Evolutionary conservation across 345 rosid species (phyloP).

Genomic region (Corchorus olitorius): DNA sequence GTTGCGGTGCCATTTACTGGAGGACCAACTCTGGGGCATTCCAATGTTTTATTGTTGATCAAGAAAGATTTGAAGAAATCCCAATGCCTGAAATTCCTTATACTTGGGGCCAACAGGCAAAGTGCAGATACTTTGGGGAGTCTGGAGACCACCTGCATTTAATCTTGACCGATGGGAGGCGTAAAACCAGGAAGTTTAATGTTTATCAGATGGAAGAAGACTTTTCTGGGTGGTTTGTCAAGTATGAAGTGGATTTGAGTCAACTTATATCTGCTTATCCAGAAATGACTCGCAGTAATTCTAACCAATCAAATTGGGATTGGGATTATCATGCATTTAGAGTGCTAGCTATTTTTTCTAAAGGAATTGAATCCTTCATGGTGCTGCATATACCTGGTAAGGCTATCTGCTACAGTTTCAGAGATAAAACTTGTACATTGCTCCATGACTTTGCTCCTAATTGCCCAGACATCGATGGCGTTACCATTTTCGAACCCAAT

Average conservation of each 20-base stretch:
- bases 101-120: neutral
- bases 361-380: slow-evolving; percentile 22
- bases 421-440: neutral
- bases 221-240: slow-evolving; percentile 39
- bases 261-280: slow-evolving; percentile 33
- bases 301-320: neutral
- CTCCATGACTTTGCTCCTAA: slow-evolving; percentile 20
- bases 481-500: neutral
- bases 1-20: slow-evolving; percentile 43
- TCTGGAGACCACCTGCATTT: slow-evolving; percentile 32
- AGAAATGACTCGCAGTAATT: slow-evolving; percentile 29
- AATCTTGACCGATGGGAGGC: slow-evolving; percentile 26
- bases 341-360: slow-evolving; percentile 27
- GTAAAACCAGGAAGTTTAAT: slow-evolving; percentile 21
- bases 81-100: slow-evolving; percentile 30
- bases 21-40: slow-evolving; percentile 15
- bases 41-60: slow-evolving; percentile 30
- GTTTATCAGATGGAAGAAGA: slow-evolving; percentile 42
- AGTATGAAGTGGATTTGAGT: slow-evolving; percentile 39
- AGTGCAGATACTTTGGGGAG: slow-evolving; percentile 29
- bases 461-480: neutral
- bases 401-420: slow-evolving; percentile 5
- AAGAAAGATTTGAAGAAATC: slow-evolving; percentile 31
- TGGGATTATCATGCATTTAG: slow-evolving; percentile 24
- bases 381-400: slow-evolving; percentile 19